Evolutionary conservation across 257 asterid species (phyloP), one percentile per base, ranked within the genome.

Genomic region (Salvia miltiorrhiza): DNA sequence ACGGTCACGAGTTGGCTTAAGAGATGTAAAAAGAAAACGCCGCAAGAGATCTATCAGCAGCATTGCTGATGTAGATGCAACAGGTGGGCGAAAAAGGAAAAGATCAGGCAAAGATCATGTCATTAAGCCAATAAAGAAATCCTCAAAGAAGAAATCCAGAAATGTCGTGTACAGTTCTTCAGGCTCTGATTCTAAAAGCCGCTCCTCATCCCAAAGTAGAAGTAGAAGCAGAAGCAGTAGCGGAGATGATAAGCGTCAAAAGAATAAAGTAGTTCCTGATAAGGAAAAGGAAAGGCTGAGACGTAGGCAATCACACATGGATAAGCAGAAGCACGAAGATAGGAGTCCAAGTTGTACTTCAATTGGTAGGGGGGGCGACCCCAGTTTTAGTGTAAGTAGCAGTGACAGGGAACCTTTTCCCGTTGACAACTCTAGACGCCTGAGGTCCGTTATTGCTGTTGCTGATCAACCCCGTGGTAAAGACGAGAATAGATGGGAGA

Each of bases 391-490:
- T 73, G 81, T 61, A 47, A 70, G 76, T 76, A 69, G 21, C 45
- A 65, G 58, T 55, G 86, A 58, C 24, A 79, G 63, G 83, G 79
- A 48, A 59, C 65, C 73, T n/a, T 58, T 41, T 24, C 73, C 65
- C 68, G 81, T 75, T 54, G 60, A 75, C 76, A 78, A 76, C 47
- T 70, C 89, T 48, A 79, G 82, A 77, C 95, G 94, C 59, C 75
- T 93, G 76, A 88, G 65, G 81, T 93, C 98, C 20, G 88, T 90
- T 75, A 90, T 93, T 62, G 52, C 73, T 57, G 41, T 88, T 74
- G 83, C 73, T 50, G 62, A 73, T 77, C 86, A 52, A 65, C 40
- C 78, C 48, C 33, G 12, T 19, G 85, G 78, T 62, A 71, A 72
- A 57, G 86, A 66, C 50, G 85, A 72, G 52, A 67, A 61, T 68